phyloP scores from a whole-genome alignment of 2,329 filamentous ascomycete genomes.

The Diaporthe sp. region DNA sequence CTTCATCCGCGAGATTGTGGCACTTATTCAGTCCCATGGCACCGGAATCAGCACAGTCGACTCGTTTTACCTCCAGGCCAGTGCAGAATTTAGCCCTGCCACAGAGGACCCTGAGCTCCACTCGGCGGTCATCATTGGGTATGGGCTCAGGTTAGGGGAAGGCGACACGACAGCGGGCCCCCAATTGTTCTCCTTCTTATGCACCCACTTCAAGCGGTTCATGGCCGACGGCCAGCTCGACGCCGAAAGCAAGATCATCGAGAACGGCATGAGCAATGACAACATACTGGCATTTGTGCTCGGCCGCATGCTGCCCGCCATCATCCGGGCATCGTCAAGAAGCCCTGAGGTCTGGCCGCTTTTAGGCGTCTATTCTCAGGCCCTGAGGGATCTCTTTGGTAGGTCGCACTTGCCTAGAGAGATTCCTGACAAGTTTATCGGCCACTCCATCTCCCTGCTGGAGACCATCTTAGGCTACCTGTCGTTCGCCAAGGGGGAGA shows the following conservation, averaged over 20 bases:
- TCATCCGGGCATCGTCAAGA: slow-evolving; percentile 52
- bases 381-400: slow-evolving; percentile 50
- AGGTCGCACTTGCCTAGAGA: slow-evolving; percentile 49
- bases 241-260: slow-evolving; percentile 58
- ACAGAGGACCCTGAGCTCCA: slow-evolving; percentile 66
- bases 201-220: slow-evolving; percentile 67
- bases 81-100: slow-evolving; percentile 65
- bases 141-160: slow-evolving; percentile 65
- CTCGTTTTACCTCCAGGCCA: slow-evolving; percentile 66
- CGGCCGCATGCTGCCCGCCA: slow-evolving; percentile 64
- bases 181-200: slow-evolving; percentile 67
- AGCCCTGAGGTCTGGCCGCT: slow-evolving; percentile 56
- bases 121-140: slow-evolving; percentile 64
- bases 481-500: slow-evolving; percentile 20
- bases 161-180: slow-evolving; percentile 58
- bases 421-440: slow-evolving; percentile 47
- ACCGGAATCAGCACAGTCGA: slow-evolving; percentile 65
- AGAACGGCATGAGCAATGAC: slow-evolving; percentile 58
- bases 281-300: slow-evolving; percentile 60
- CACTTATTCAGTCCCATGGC: slow-evolving; percentile 64
- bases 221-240: slow-evolving; percentile 59
- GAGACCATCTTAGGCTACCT: slow-evolving; percentile 41
- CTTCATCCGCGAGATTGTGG: slow-evolving; percentile 64
- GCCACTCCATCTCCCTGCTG: slow-evolving; percentile 47
- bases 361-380: slow-evolving; percentile 60